A percentile compares a stretch with the other conserved stretches of the same genome.
Evolutionary conservation across 2,329 filamentous ascomycete species (phyloP).

Genomic region (Metarhizium brunneum): DNA sequence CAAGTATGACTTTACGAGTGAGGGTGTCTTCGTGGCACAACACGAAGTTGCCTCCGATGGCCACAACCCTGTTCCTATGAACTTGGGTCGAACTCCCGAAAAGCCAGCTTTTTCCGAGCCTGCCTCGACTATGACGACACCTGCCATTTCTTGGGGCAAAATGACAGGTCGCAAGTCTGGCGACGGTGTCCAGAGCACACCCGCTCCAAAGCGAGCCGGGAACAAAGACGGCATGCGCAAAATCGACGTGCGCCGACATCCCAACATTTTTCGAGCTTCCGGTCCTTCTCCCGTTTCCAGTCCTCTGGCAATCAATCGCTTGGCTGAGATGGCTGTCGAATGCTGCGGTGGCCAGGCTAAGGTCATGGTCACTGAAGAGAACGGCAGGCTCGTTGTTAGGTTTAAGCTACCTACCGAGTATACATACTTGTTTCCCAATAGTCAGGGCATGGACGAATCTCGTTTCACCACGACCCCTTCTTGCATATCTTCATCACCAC

Average conservation of each 20-base stretch:
- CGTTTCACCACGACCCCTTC: constrained; percentile 14
- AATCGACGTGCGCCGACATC: constrained; percentile 25
- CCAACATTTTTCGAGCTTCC: constrained; percentile 23
- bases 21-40: neutral
- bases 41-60: neutral
- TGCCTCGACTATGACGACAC: constrained; percentile 2
- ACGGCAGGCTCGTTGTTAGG: constrained; percentile 24
- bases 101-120: neutral
- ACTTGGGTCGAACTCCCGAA: neutral
- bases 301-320: constrained; percentile 12
- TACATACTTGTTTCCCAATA: constrained; percentile 20
- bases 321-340: constrained; percentile 18
- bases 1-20: constrained; percentile 11
- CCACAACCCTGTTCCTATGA: neutral
- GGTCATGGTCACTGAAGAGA: constrained; percentile 18
- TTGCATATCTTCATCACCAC: constrained; percentile 14
- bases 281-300: constrained; percentile 4
- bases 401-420: constrained; percentile 27
- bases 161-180: constrained; percentile 7
- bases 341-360: constrained; percentile 20
- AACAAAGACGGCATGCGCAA: constrained; percentile 17
- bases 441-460: constrained; percentile 19
- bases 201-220: neutral
- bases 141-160: constrained; percentile 10
- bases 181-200: constrained; percentile 3